Evolutionary conservation across 495 filamentous ascomycete genomes (phyloP), one percentile per base, ranked within the genome.

Genomic region (Diplogelasinospora grovesii): DNA sequence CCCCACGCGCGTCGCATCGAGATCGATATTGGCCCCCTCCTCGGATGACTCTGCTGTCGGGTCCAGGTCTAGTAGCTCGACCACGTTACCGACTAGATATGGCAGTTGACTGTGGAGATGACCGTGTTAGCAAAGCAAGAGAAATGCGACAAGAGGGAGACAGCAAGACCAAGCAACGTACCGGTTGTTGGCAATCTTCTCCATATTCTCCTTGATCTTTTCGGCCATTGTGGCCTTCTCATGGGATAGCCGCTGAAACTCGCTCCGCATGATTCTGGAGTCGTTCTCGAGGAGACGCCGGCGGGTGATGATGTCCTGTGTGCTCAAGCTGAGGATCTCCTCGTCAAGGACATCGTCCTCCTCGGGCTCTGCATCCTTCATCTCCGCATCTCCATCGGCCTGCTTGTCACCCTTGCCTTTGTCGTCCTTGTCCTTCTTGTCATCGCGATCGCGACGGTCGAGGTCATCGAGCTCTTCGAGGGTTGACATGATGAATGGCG

Each of bases 121-220:
- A 36, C 19, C 39, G 27, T 41, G 46, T 47, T 19, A 50, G 53
- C 47, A 42, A 34, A 36, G 14, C 16, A 19, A 22, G 3, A 8
- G 15, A 30, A 13, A 5, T 31, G 31, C 18, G 20, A 22, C 22
- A 41, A 25, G 23, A 14, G 30, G 31, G 26, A n/a, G n/a, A n/a
- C 6, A 19, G 25, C 14, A 22, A n/a, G n/a, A n/a, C n/a, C n/a
- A n/a, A n/a, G n/a, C 8, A 13, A 27, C 26, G 19, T 73, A 95
- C 92, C 88, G 81, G 65, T 98, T 98, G 63, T 98, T 98, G 44
- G 94, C 89, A 45, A 98, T 97, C 78, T 97, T 98, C 48, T 98
- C 92, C 53, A 84, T 65, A 54, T 98, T 98, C 58, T 98, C 92
- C 75, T 96, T 97, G 60, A 97, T 95, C 74, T 95, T 96, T 59